phyloP scores from a whole-genome alignment of 2,329 filamentous ascomycete species.

The Sporothrix inflata region DNA sequence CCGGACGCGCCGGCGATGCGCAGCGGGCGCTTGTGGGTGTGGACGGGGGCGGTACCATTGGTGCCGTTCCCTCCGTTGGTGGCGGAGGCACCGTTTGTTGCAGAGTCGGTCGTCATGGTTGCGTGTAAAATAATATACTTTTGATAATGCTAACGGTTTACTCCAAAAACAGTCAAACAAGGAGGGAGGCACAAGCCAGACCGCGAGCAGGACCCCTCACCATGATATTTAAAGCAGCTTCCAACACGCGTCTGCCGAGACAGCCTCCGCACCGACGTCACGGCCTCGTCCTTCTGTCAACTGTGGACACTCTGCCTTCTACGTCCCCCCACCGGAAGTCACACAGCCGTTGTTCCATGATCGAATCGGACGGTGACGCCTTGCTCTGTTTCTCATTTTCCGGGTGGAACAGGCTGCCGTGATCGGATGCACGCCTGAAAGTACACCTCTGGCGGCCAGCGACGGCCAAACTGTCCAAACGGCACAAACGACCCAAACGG shows the following conservation, averaged over 20 bases:
- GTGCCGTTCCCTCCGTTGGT: neutral
- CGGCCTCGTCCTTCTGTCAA: neutral
- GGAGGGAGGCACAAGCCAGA: neutral
- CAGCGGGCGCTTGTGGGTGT: conserved; percentile 41
- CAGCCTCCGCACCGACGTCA: conserved; percentile 10
- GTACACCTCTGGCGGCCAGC: neutral
- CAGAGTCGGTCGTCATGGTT: neutral
- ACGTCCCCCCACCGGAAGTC: neutral
- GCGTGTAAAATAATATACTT: neutral
- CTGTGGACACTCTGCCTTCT: neutral
- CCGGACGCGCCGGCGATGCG: conserved; percentile 49
- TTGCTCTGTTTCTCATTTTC: neutral
- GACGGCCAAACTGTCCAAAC: no score
- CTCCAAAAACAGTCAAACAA: conserved; percentile 3
- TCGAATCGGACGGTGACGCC: neutral
- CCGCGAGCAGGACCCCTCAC: neutral
- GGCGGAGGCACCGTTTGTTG: neutral
- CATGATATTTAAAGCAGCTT: neutral
- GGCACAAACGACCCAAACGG: no score
- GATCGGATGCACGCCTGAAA: neutral
- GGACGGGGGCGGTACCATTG: neutral
- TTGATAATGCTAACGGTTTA: neutral
- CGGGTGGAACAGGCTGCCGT: neutral
- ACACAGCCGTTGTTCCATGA: neutral
- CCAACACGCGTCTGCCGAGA: neutral